A percentile compares a stretch with the other conserved stretches of the same genome.
phyloP scores from a whole-genome alignment of 164 flowering plant species.

The Chimonanthus salicifolius region DNA sequence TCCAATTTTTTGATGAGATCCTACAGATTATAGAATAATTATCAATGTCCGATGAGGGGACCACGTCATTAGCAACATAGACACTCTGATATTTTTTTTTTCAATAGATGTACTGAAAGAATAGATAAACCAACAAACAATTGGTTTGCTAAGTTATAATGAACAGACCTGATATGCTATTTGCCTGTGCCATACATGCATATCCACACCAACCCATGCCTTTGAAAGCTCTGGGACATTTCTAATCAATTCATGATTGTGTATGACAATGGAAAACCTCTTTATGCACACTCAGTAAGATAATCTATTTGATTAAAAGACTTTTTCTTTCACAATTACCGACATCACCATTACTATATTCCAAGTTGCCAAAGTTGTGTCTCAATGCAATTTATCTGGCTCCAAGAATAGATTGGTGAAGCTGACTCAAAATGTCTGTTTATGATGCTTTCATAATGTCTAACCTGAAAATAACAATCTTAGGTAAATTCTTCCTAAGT shows the following conservation, averaged over 20 bases:
- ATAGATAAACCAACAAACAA: background rate
- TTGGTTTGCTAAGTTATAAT: background rate
- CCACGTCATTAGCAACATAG: too few relatives aligned
- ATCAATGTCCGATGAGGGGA: too few relatives aligned
- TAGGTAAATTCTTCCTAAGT: background rate
- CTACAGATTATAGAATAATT: too few relatives aligned
- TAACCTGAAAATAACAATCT: background rate
- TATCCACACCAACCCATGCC: conserved; percentile 71
- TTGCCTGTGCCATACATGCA: conserved; percentile 57
- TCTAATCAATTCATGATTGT: conserved; percentile 30
- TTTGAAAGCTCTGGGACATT: conserved; percentile 41
- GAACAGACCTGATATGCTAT: conserved; percentile 48
- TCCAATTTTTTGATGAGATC: too few relatives aligned
- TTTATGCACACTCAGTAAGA: conserved; percentile 44
- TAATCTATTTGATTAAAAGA: conserved; percentile 33
- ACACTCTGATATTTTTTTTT: too few relatives aligned
- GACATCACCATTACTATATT: conserved; percentile 14
- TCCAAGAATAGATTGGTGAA: conserved; percentile 1
- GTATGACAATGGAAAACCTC: conserved; percentile 41
- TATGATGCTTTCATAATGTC: background rate
- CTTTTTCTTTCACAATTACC: conserved; percentile 11
- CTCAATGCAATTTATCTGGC: conserved; percentile 15
- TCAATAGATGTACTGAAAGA: background rate
- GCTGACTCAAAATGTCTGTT: conserved; percentile 8
- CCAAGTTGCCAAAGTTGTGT: conserved; percentile 18